Conservation (phyloP, 352 stramenopile species). For the Chrysophaeum taylorii region DNA sequence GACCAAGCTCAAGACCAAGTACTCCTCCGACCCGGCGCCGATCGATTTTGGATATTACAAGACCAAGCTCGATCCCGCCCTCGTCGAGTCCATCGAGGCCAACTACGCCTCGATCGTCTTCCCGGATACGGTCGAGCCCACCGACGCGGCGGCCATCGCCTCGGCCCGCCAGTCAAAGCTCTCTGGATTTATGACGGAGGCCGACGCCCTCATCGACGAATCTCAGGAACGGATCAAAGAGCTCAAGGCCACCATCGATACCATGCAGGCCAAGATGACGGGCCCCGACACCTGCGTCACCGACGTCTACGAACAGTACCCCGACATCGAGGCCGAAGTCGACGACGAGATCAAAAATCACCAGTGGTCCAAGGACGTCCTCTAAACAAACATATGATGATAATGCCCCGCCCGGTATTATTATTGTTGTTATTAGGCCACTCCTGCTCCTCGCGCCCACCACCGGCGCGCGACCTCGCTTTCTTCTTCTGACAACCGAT, state of each 20-base stretch:
- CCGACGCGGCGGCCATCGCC: neutral
- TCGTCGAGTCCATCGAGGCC: neutral
- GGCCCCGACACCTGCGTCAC: conserved; percentile 27
- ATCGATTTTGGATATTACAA: conserved; percentile 34
- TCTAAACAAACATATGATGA: no score
- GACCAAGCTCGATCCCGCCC: conserved; percentile 1
- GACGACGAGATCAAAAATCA: conserved; percentile 39
- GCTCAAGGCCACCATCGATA: conserved; percentile 8
- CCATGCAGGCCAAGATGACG: conserved; percentile 15
- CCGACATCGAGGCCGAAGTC: conserved; percentile 36
- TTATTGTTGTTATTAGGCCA: no score
- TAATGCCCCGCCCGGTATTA: no score
- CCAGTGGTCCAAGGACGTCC: conserved; percentile 36
- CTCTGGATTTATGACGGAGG: conserved; percentile 24
- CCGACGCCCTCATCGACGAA: conserved; percentile 19
- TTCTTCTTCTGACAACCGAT: no score
- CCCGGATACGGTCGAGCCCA: neutral
- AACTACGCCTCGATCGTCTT: conserved; percentile 1
- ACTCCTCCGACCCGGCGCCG: conserved; percentile 19
- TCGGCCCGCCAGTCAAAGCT: conserved; percentile 16
- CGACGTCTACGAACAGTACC: conserved; percentile 35
- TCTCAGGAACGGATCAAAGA: conserved; percentile 24
- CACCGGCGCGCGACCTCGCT: no score
- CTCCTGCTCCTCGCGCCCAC: no score
- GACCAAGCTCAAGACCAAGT: conserved; percentile 23